Conservation (phyloP, 2,329 filamentous ascomycete genomes). For the Trichoderma asperellum region DNA sequence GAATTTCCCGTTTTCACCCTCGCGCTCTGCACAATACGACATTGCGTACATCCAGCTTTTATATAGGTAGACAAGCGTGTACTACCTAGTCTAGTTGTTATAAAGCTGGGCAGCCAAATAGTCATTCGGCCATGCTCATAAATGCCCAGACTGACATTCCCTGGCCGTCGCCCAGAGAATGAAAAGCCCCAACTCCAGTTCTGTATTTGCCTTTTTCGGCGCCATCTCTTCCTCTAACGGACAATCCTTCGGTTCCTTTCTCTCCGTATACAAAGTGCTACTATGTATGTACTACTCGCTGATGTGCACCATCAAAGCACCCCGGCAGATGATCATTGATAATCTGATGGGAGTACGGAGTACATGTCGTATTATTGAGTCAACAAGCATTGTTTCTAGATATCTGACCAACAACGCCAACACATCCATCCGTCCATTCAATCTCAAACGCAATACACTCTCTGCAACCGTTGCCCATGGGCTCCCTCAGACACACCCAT, state of each 20-base stretch:
- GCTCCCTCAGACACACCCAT: slow-evolving; percentile 6
- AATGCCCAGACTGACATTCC: background rate
- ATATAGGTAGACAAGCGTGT: background rate
- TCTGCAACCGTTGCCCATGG: background rate
- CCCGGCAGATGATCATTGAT: background rate
- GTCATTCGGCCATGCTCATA: background rate
- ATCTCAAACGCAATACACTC: background rate
- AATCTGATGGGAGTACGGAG: background rate
- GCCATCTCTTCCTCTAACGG: background rate
- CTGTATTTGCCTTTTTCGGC: background rate
- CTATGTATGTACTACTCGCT: background rate
- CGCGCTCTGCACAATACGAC: background rate
- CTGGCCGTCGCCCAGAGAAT: background rate
- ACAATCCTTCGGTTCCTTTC: background rate
- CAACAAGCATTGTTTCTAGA: background rate
- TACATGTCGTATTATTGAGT: background rate
- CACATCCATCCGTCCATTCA: background rate
- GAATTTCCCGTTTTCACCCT: background rate
- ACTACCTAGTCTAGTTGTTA: background rate
- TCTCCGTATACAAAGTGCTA: background rate
- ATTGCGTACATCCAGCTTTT: background rate
- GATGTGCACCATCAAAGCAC: background rate
- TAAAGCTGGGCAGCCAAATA: background rate
- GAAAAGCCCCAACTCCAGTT: background rate
- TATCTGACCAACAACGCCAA: background rate